phyloP scores from a whole-genome alignment of 441 rosid genomes.

The Lepidium campestre region DNA sequence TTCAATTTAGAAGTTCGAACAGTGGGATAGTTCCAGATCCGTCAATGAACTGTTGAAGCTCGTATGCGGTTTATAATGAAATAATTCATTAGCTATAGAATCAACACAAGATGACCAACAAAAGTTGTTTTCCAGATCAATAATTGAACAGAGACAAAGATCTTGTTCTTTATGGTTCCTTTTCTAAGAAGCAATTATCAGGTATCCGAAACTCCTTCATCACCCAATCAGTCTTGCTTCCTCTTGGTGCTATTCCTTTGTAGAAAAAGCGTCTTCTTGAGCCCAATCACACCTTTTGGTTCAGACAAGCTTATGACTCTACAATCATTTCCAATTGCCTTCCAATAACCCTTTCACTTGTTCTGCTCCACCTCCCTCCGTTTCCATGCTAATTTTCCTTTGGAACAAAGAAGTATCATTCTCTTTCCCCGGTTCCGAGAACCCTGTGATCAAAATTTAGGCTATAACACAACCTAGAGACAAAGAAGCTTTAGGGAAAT shows the following conservation, averaged over 20 bases:
- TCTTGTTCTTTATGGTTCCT: slow-evolving; percentile 29
- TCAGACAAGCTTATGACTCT: slow-evolving; percentile 63
- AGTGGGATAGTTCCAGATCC: no score
- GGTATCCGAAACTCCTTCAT: slow-evolving; percentile 96
- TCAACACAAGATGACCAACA: no score
- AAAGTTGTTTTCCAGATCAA: no score
- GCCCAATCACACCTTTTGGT: slow-evolving; percentile 62
- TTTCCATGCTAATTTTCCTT: slow-evolving; percentile 84
- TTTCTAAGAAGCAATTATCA: slow-evolving; percentile 49
- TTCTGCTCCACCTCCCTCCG: slow-evolving; percentile 84
- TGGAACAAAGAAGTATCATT: slow-evolving; percentile 94
- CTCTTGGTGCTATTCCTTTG: slow-evolving; percentile 80
- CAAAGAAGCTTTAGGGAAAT: neutral
- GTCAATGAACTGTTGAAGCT: no score
- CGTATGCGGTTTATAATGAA: no score
- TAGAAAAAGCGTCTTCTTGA: slow-evolving; percentile 87
- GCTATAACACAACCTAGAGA: neutral
- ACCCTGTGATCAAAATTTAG: slow-evolving; percentile 28
- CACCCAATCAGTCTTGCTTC: slow-evolving; percentile 85
- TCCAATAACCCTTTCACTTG: slow-evolving; percentile 87
- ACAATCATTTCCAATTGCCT: slow-evolving; percentile 88
- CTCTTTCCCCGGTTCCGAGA: slow-evolving; percentile 80
- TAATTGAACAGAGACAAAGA: no score
- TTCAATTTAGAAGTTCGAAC: no score
- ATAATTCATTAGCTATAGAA: no score